Conservation (phyloP, 495 filamentous ascomycete species). For the Pseudevernia furfuracea region DNA sequence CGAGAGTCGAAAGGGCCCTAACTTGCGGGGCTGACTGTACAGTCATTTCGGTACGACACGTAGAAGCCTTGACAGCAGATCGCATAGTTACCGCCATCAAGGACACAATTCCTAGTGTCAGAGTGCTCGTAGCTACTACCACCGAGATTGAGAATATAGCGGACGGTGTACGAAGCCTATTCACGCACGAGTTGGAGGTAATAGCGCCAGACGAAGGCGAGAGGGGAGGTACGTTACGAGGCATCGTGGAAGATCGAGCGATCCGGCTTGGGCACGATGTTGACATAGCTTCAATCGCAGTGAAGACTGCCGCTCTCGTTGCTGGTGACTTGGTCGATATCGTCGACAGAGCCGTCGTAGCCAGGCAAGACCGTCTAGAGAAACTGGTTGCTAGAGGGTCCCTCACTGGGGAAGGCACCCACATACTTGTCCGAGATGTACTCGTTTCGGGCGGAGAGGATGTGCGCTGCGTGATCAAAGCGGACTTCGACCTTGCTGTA, state of each 20-base stretch:
- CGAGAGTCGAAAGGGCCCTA: conserved; percentile 79
- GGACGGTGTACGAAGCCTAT: conserved; percentile 79
- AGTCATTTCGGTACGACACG: conserved; percentile 73
- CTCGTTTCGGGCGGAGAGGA: conserved; percentile 81
- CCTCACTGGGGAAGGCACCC: conserved; percentile 31
- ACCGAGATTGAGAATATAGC: conserved; percentile 90
- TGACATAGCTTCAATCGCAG: conserved; percentile 70
- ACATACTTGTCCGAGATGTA: conserved; percentile 67
- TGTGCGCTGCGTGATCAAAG: conserved; percentile 67
- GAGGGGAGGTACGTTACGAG: conserved; percentile 73
- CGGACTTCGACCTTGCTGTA: conserved; percentile 83
- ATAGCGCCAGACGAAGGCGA: conserved; percentile 87
- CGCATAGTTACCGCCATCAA: conserved; percentile 76
- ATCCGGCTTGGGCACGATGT: conserved; percentile 70
- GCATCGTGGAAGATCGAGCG: conserved; percentile 66
- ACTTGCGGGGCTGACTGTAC: conserved; percentile 78
- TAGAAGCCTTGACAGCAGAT: conserved; percentile 86
- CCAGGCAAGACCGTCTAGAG: conserved; percentile 64
- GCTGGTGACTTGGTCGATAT: conserved; percentile 92
- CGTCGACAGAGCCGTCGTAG: conserved; percentile 77
- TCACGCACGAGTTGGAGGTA: conserved; percentile 95
- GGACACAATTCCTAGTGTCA: conserved; percentile 61
- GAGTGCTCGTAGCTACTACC: conserved; percentile 86
- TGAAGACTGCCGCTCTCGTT: conserved; percentile 93
- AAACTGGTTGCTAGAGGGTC: conserved; percentile 46